Percentiles rank a stretch among this genome's conserved stretches.
phyloP scores from a whole-genome alignment of 805 yeast species.

The Spathaspora gorwiae region DNA sequence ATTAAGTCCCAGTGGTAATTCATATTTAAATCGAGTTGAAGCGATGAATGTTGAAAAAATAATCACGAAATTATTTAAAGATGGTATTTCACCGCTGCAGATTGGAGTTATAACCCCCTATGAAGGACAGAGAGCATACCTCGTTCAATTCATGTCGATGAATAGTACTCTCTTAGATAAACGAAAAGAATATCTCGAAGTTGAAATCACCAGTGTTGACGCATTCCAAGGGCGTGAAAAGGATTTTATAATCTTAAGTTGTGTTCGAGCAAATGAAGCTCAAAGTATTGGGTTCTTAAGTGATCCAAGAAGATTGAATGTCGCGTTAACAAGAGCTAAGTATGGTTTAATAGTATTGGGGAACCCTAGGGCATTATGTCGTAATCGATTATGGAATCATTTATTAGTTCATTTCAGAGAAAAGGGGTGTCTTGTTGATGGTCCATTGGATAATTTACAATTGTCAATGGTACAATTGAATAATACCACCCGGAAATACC shows the following conservation, averaged over 20 bases:
- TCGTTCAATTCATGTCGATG: conserved; percentile 71
- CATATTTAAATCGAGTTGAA: conserved; percentile 80
- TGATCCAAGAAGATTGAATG: conserved; percentile 42
- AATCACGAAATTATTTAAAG: conserved; percentile 65
- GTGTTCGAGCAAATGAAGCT: conserved; percentile 41
- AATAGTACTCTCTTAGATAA: conserved; percentile 56
- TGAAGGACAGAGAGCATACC: conserved; percentile 86
- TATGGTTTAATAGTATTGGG: conserved; percentile 59
- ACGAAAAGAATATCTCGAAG: conserved; percentile 58
- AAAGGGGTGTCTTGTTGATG: conserved; percentile 85
- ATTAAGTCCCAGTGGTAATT: conserved; percentile 73
- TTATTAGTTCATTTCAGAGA: conserved; percentile 75
- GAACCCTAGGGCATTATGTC: conserved; percentile 72
- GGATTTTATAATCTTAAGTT: conserved; percentile 38
- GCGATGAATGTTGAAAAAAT: conserved; percentile 84
- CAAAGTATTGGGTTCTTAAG: conserved; percentile 40
- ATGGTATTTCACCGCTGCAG: conserved; percentile 73
- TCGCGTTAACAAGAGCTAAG: conserved; percentile 41
- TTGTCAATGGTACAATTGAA: conserved; percentile 57
- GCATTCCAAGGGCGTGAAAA: conserved; percentile 44
- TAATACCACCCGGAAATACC: neutral
- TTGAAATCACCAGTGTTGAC: conserved; percentile 69
- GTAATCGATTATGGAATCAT: conserved; percentile 73
- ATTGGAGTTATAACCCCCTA: conserved; percentile 94
- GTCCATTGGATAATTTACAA: conserved; percentile 75